A percentile compares a stretch with the other conserved stretches of the same genome.
These are phyloP conservation scores for Hericium coralloides DNA, from an alignment of 768 basidiomycete genomes.

Conservation along the genomic window DNA sequence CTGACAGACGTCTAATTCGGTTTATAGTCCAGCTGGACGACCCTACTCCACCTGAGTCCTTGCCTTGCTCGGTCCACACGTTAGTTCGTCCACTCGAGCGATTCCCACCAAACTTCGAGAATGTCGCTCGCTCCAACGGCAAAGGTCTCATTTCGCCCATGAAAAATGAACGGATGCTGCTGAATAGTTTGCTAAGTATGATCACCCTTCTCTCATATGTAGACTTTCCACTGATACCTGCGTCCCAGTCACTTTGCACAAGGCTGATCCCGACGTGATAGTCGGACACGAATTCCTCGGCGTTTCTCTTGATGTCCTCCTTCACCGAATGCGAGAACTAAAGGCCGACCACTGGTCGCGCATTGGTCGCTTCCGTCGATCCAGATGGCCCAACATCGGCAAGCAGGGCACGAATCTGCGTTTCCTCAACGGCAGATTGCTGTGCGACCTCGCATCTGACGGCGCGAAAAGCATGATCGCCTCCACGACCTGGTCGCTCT, in stretches of 20 bases:
- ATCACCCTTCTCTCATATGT: constrained; percentile 5
- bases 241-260: constrained; percentile 55
- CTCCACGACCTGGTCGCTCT: constrained; percentile 96
- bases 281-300: constrained; percentile 93
- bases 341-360: constrained; percentile 93
- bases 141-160: constrained; percentile 66
- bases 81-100: constrained; percentile 84
- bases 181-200: constrained; percentile 71
- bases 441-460: constrained; percentile 92
- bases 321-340: constrained; percentile 85
- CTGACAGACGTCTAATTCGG: not conserved
- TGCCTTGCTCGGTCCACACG: constrained; percentile 77
- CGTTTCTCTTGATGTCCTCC: constrained; percentile 80
- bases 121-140: constrained; percentile 48
- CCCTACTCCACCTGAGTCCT: constrained; percentile 79
- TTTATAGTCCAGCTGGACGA: constrained; percentile 78
- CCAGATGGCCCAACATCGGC: constrained; percentile 75
- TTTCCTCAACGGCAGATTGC: constrained; percentile 75
- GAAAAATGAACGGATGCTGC: constrained; percentile 76
- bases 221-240: not conserved
- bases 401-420: constrained; percentile 77
- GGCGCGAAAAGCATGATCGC: constrained; percentile 95
- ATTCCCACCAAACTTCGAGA: constrained; percentile 82
- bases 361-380: constrained; percentile 80
- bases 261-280: constrained; percentile 89